Base-by-base conservation (phyloP, 257 asterid species). In the Echites panduratus region DNA sequence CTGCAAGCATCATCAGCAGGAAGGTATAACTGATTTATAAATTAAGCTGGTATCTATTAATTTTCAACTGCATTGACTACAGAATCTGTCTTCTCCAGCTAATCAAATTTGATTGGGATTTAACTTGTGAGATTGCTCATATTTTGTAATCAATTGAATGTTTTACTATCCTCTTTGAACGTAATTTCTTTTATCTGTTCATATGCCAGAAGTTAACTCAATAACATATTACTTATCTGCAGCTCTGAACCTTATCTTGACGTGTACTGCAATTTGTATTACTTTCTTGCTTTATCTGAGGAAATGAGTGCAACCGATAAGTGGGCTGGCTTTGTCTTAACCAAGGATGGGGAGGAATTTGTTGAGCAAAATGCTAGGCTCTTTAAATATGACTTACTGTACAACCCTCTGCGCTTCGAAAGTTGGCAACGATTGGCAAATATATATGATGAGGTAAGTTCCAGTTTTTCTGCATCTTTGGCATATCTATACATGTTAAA, bases 391-490 rank as follows among this genome's bases (percentile, higher is more conserved):
- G 99, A 92, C 82, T 84, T 95, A 82, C 72, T 92, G 73, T 95
- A 90, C 87, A 91, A 90, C 79, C 99, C 96, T 70, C 76, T 79
- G 77, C 98, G 89, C 78, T 87, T 92, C 76, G 97, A 90, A 85
- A 95, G 99, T 83, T 95, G 99, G 99, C 93, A 95, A 82, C 87
- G 93, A 78, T 97, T 95, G 77, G 98, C 97, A 61, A 92, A 90
- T 84, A 81, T 95, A 70, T 95, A 89, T 77, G 99, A 92, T 80
- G 99, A 95, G 96, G 99, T 94, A 81, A 70, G 61, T 69, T 73
- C 72, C 67, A 35, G 32, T 44, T 79, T 78, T 67, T 66, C 20
- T 70, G 53, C 57, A 61, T 82, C 75, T 80, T 79, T 70, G 69
- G 53, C 66, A 44, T 50, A 53, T 49, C 20, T 20, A 16, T 54